Base-by-base conservation (phyloP, 371 early-diverging fungal genomes). In the Mortierella sp. region DNA sequence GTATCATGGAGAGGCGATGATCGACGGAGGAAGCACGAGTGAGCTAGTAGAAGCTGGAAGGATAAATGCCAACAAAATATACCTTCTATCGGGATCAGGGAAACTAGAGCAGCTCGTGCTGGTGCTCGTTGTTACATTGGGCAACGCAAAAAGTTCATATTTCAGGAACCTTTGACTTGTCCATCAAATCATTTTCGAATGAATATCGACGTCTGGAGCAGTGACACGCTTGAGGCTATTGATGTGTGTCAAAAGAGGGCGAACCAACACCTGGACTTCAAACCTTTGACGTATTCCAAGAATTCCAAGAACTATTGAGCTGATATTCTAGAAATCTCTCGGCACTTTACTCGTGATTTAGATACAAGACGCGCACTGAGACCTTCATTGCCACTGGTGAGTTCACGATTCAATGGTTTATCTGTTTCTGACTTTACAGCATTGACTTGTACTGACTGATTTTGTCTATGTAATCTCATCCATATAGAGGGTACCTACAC, bases 181-280 rank as follows among this genome's bases (percentile, higher is more conserved):
- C 96, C 99, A 84, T 99, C 98, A 89, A 99, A 99, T 86, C 98
- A 98, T 83, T 92, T 99, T 86, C 93, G 99, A 28, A 28, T 84
- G 43, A 13, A 8, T 41, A 41, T 41, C 43, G 13, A 13, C 43
- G 8, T 41, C 8, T 41, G 13, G 43, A 41, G 13, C 43, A 41
- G 10, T 13, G 8, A 41, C 13, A 41, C 8, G 99, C 99, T 87
- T 99, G 99, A 28, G 28, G 28, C 28, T 28, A 28, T 28, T 28
- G 28, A 28, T 28, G 28, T 2, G 28, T 28, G 28, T 28, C 28
- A 28, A 28, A 28, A 28, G 28, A 28, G 1, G 28, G 28, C 28
- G 28, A 28, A 28, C 28, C 28, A 28, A 28, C 28, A 28, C 28
- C 28, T 28, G 28, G 28, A 28, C 28, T 28, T 28, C 28, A 28